Evolutionary conservation across 192 early-diverging fungal species (phyloP).

Genomic region (Pilobolus umbonatus): DNA sequence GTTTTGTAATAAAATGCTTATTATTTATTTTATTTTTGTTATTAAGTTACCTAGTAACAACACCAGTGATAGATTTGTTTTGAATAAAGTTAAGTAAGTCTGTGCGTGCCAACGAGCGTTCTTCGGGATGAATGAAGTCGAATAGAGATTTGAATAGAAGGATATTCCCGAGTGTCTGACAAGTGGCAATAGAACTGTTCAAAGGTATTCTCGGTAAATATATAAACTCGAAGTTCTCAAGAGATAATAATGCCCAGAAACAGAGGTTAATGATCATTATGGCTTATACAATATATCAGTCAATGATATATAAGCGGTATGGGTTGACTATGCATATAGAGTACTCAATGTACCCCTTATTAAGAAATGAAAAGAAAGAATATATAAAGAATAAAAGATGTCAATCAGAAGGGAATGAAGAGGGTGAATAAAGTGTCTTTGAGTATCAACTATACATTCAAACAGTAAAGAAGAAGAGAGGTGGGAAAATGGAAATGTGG

Average conservation of each 20-base stretch:
- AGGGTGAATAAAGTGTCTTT: too few relatives aligned
- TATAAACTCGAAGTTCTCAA: slow-evolving; percentile 11
- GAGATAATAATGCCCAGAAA: slow-evolving; percentile 23
- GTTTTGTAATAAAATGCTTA: too few relatives aligned
- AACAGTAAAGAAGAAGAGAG: too few relatives aligned
- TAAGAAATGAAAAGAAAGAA: not conserved
- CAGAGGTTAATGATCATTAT: slow-evolving; percentile 3
- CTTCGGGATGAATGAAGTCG: slow-evolving; percentile 23
- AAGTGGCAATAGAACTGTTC: not conserved
- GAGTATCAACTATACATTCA: too few relatives aligned
- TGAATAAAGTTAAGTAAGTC: slow-evolving; percentile 13
- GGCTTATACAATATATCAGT: too few relatives aligned
- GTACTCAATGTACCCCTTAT: too few relatives aligned
- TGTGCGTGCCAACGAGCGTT: slow-evolving; percentile 4
- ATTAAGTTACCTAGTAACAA: slow-evolving; percentile 18
- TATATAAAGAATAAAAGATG: not conserved
- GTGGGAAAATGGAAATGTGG: too few relatives aligned
- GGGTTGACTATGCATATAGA: too few relatives aligned
- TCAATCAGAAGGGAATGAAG: not conserved
- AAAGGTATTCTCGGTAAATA: slow-evolving; percentile 13
- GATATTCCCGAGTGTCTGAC: slow-evolving; percentile 6
- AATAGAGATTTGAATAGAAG: slow-evolving; percentile 14
- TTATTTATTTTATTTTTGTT: slow-evolving; percentile 14
- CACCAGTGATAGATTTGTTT: slow-evolving; percentile 14
- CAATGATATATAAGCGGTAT: too few relatives aligned